A percentile compares a stretch with the other conserved stretches of the same genome.
These are phyloP conservation scores for Linum usitatissimum DNA, from an alignment of 345 rosid species.

Conservation along the genomic window DNA sequence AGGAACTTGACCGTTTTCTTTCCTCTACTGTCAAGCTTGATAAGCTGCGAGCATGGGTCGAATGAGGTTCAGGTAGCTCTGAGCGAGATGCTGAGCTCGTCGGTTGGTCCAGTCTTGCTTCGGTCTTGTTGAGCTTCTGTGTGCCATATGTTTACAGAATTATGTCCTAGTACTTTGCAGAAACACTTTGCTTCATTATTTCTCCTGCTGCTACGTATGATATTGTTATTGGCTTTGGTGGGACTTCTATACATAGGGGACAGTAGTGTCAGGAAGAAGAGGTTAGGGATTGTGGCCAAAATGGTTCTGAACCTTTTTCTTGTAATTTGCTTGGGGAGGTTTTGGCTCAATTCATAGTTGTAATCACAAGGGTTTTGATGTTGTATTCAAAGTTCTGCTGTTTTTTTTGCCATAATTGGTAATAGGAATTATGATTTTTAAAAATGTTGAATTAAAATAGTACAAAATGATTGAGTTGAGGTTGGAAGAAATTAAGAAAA, in stretches of 20 bases:
- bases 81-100: slow-evolving; percentile 74
- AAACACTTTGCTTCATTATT: no score
- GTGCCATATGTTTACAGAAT: neutral
- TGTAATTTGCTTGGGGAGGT: neutral
- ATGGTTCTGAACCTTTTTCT: neutral
- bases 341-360: neutral
- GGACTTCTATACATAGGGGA: neutral
- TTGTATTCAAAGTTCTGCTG: no score
- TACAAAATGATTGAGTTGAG: no score
- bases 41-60: slow-evolving; percentile 91
- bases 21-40: slow-evolving; percentile 66
- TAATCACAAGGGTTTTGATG: no score
- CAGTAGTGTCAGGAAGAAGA: neutral
- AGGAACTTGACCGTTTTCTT: slow-evolving; percentile 59
- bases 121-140: slow-evolving; percentile 42
- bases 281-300: neutral
- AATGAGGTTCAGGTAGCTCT: slow-evolving; percentile 85
- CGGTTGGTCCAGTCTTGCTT: slow-evolving; percentile 76
- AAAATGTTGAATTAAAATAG: no score
- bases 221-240: neutral
- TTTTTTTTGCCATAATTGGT: no score
- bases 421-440: no score
- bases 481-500: no score
- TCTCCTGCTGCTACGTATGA: neutral
- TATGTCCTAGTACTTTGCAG: neutral